A percentile compares a stretch with the other conserved stretches of the same genome.
Conservation (phyloP, 768 basidiomycete genomes). For the Suillus tomentosus region DNA sequence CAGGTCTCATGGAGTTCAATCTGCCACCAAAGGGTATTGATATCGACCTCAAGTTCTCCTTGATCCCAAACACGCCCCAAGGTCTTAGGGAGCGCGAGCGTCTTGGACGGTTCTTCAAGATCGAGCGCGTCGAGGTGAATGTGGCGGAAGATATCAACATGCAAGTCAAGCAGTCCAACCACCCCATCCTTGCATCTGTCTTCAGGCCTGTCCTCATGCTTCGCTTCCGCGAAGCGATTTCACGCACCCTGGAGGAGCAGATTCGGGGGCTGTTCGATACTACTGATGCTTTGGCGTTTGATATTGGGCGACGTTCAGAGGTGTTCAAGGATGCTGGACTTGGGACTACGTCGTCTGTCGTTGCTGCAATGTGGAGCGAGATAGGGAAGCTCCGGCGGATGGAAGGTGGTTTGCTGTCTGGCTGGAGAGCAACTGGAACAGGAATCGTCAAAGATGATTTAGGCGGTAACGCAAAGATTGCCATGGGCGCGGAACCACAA, state of each 20-base stretch:
- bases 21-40: constrained; percentile 71
- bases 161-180: constrained; percentile 61
- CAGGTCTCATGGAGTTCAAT: constrained; percentile 60
- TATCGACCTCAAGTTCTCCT: constrained; percentile 63
- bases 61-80: constrained; percentile 52
- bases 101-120: constrained; percentile 52
- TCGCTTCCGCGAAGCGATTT: constrained; percentile 61
- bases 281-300: constrained; percentile 58
- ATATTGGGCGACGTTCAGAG: constrained; percentile 55
- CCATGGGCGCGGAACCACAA: constrained; percentile 75
- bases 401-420: constrained; percentile 38
- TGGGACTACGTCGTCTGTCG: constrained; percentile 45
- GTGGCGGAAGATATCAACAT: constrained; percentile 60
- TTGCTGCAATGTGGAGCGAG: constrained; percentile 73
- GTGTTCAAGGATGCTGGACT: constrained; percentile 70
- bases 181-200: constrained; percentile 57
- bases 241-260: constrained; percentile 58
- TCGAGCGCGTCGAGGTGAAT: constrained; percentile 56
- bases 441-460: constrained; percentile 59
- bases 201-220: constrained; percentile 63
- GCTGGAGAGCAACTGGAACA: constrained; percentile 60
- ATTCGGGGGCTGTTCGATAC: constrained; percentile 53
- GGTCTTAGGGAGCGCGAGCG: constrained; percentile 47
- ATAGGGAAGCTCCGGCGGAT: constrained; percentile 54
- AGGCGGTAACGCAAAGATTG: constrained; percentile 43